Evolutionary conservation across 805 yeast genomes (phyloP).

Genomic region (Zygoascus biomembranicola): DNA sequence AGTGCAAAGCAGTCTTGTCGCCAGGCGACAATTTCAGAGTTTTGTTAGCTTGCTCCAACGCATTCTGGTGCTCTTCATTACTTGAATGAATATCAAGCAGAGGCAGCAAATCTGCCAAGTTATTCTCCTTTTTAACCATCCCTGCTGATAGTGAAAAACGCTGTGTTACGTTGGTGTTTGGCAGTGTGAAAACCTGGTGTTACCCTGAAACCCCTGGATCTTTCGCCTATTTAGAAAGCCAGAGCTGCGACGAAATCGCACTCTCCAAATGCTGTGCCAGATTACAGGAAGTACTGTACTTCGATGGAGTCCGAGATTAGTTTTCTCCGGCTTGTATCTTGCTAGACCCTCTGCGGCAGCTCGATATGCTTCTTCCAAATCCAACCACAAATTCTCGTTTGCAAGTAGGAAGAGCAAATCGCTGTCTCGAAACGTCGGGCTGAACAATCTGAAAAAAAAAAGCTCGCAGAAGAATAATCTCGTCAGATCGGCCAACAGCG

Average conservation of each 20-base stretch:
- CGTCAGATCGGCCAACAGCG: not conserved
- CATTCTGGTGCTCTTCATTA: constrained; percentile 20
- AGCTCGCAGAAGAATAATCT: not conserved
- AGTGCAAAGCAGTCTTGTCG: constrained; percentile 27
- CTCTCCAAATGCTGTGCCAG: not conserved
- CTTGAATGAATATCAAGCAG: constrained; percentile 31
- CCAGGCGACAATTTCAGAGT: constrained; percentile 20
- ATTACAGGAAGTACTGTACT: not conserved
- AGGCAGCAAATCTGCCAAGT: constrained; percentile 26
- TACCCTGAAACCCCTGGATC: not conserved
- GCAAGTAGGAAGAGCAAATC: not conserved
- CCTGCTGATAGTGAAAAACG: not conserved
- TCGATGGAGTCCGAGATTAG: not conserved
- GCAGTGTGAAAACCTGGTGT: not conserved
- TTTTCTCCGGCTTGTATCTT: not conserved
- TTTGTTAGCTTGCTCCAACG: constrained; percentile 12
- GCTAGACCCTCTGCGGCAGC: not conserved
- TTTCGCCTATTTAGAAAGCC: not conserved
- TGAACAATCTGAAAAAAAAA: not conserved
- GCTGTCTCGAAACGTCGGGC: not conserved
- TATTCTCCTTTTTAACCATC: not conserved
- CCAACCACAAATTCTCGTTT: not conserved
- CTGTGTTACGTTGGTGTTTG: no score
- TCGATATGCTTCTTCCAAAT: not conserved
- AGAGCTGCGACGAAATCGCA: not conserved